Percentiles rank a stretch among this genome's conserved stretches.
Evolutionary conservation across 2,329 filamentous ascomycete species (phyloP).

Genomic region (Stachybotrys chlorohalonatus): DNA sequence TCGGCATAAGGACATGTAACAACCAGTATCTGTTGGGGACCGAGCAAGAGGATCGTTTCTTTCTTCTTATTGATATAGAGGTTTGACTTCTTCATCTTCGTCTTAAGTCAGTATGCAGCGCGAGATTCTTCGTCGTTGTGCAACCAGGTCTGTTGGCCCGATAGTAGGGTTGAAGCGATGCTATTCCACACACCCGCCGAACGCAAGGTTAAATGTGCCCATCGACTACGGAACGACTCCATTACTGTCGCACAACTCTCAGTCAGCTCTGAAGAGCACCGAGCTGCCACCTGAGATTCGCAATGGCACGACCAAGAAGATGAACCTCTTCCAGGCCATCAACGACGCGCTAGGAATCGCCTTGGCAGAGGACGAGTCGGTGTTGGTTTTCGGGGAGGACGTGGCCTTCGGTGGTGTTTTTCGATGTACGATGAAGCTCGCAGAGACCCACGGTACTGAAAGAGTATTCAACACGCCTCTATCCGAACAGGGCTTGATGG

Average conservation of each 20-base stretch:
- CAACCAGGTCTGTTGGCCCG: slow-evolving; percentile 4
- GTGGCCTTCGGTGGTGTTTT: slow-evolving; percentile 97
- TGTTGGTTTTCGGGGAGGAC: slow-evolving; percentile 91
- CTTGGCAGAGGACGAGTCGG: slow-evolving; percentile 72
- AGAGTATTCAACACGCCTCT: slow-evolving; percentile 95
- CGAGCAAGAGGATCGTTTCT: neutral
- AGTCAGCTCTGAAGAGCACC: slow-evolving; percentile 58
- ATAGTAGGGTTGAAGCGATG: slow-evolving; percentile 12
- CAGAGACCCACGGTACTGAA: slow-evolving; percentile 77
- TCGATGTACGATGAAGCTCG: slow-evolving; percentile 82
- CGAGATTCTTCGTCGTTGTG: slow-evolving; percentile 19
- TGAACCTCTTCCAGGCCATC: slow-evolving; percentile 91
- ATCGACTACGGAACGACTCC: slow-evolving; percentile 79
- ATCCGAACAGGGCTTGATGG: slow-evolving; percentile 88
- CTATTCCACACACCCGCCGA: slow-evolving; percentile 50
- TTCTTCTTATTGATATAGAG: neutral
- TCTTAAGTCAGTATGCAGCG: slow-evolving; percentile 19
- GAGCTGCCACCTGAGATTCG: slow-evolving; percentile 61
- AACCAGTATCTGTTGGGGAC: neutral
- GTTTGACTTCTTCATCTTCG: neutral
- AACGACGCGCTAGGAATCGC: slow-evolving; percentile 82
- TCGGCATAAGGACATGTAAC: neutral
- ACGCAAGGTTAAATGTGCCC: slow-evolving; percentile 68
- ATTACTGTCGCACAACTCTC: slow-evolving; percentile 71
- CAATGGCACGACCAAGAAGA: slow-evolving; percentile 67